Evolutionary conservation across 139 green algal genomes (phyloP).

Genomic region (Chlorella ohadii): DNA sequence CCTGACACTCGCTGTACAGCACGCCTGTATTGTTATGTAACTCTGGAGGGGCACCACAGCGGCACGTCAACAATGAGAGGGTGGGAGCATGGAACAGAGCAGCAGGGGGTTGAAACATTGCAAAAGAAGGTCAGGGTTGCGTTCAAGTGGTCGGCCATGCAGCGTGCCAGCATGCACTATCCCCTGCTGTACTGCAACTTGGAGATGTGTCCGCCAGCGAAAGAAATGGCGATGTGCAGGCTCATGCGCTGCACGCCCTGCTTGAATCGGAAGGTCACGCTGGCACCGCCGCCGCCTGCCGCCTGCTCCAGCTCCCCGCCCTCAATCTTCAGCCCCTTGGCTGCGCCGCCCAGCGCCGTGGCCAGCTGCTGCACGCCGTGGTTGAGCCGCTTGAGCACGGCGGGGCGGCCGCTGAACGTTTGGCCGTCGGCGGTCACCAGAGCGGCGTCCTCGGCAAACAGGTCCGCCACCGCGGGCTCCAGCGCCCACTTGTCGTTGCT

Average conservation of each 20-base stretch:
- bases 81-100: too few species aligned
- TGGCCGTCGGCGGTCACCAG: constrained; percentile 50
- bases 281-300: not conserved
- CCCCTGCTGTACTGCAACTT: constrained; percentile 21
- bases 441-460: constrained; percentile 42
- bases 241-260: constrained; percentile 31
- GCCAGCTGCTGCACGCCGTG: constrained; percentile 39
- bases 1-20: too few species aligned
- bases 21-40: too few species aligned
- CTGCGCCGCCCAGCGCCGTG: constrained; percentile 35
- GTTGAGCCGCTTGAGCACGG: constrained; percentile 46
- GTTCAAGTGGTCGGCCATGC: too few species aligned
- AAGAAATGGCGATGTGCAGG: constrained; percentile 33
- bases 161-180: not conserved
- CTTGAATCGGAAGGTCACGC: constrained; percentile 10
- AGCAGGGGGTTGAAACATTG: not conserved
- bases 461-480: constrained; percentile 9
- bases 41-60: not conserved
- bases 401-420: constrained; percentile 35
- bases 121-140: not conserved
- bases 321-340: constrained; percentile 32
- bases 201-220: constrained; percentile 30
- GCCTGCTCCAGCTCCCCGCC: not conserved
- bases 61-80: too few species aligned
- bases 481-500: constrained; percentile 30